Evolutionary conservation across 768 basidiomycete genomes (phyloP), one percentile per base, ranked within the genome.

Genomic region (Leccinum boreale): DNA sequence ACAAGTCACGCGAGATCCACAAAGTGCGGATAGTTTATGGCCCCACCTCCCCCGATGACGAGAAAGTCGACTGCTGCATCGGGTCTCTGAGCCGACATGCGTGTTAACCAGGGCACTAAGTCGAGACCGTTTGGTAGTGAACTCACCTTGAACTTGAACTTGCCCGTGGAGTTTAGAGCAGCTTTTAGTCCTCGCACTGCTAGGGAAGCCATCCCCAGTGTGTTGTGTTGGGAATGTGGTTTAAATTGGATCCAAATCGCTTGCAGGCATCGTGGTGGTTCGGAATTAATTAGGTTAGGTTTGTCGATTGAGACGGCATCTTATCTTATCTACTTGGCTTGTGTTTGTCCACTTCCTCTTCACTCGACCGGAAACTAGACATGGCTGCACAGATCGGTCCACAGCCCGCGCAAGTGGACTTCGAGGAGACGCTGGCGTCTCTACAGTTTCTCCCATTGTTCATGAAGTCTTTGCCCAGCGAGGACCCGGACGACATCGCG

Each of bases 401-500:
- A 23, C 64, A 72, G 14, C 66, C 66, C 1, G 59, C 50, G 0
- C 29, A 50, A n/a, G 51, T 53, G 3, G 61, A 73, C 19, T 14
- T 65, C 4, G 74, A 74, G 7, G 74, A 77, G 39, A 76, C 74
- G 51, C 64, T 84, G 23, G 70, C 71, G 5, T 74, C 67, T 15
- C 74, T 87, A 45, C 87, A 94, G 62, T 78, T 81, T 4, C 75
- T 90, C 3, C 97, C 97, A 6, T 76, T 99, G 36, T 99, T 99
- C 75, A 98, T 98, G 94, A 86, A 85, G 64, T 83, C 85, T 19
- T 79, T 97, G 19, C 94, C 95, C 1, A 76, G 75, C 4, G 90
- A 89, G 5, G 83, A 83, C 11, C 66, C 69, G 0, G 79, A 85
- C 23, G 86, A 90, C 62, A 74, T 79, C 3, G 81, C 85, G 2